Base-by-base conservation (phyloP, 768 basidiomycete genomes). In the Leccinum uliginosum region DNA sequence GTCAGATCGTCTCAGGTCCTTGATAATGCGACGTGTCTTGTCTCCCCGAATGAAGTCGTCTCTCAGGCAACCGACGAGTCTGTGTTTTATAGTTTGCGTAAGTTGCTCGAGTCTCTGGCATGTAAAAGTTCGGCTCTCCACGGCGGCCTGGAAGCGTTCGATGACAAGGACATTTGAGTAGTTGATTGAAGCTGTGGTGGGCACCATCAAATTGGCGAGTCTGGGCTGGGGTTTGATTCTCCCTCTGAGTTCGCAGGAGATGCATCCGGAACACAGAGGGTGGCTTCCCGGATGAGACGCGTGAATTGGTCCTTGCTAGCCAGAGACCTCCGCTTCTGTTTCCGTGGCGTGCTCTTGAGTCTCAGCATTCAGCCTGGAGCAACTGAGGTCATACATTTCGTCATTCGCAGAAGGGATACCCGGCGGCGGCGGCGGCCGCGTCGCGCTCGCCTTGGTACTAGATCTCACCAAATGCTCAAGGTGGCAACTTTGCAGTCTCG, bases 61-160 rank as follows among this genome's bases (percentile, higher is more conserved):
- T 26, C 56, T 61, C 26, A 68, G 53, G 55, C 60, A 68, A 35
- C 47, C 45, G 40, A 68, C 56, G 23, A 69, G 58, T 44, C 56
- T 57, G 12, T 6, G 50, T 55, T 67, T 66, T 24, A 61, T 53
- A 15, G 65, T 24, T 29, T 62, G 59, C 1, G 65, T 48, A 50
- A 68, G 67, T 21, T 67, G 59, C 38, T 68, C 67, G n/a, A 68
- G 67, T 53, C 60, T 67, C 32, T 66, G 67, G 51, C 67, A 68
- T 21, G 66, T 61, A 53, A 65, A 64, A 19, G 67, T 56, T 14
- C 67, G 67, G 38, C 46, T 60, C 38, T 69, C 67, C n/a, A 69
- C 60, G 10, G 67, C 67, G 11, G 57, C 65, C 45, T 69, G 65
- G 50, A 69, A 68, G 38, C 60, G 65, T 49, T 68, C 67, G 35